Conservation (phyloP, 192 early-diverging fungal species). For the Phycomyces blakesleeanus region DNA sequence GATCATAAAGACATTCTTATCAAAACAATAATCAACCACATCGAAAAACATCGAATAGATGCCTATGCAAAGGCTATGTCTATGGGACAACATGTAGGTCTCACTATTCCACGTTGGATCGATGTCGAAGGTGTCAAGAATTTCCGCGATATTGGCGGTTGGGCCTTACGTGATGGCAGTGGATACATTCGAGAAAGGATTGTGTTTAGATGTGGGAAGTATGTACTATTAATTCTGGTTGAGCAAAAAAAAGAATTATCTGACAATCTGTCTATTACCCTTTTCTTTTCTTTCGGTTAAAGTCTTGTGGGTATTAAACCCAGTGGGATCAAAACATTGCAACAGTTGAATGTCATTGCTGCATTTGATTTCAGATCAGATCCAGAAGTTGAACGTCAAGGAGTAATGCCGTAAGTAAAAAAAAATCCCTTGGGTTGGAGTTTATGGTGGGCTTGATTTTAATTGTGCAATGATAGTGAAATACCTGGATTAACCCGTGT, state of each 20-base stretch:
- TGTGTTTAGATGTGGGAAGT: conserved; percentile 52
- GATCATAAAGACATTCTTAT: conserved; percentile 35
- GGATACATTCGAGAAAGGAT: conserved; percentile 46
- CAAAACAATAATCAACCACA: conserved; percentile 32
- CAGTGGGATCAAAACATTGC: conserved; percentile 40
- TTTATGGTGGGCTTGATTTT: not conserved
- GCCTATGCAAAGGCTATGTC: conserved; percentile 12
- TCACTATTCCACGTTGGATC: conserved; percentile 38
- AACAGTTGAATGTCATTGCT: conserved; percentile 44
- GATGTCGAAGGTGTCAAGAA: conserved; percentile 54
- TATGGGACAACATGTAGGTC: conserved; percentile 19
- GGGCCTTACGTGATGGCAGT: conserved; percentile 41
- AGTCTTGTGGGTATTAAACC: conserved; percentile 44
- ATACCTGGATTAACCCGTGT: conserved; percentile 36
- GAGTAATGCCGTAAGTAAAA: conserved; percentile 34
- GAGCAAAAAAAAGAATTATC: no score
- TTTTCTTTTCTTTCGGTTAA: no score
- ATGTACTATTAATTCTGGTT: conserved; percentile 21
- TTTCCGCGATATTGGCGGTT: conserved; percentile 56
- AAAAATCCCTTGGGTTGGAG: not conserved
- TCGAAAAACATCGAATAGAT: conserved; percentile 27
- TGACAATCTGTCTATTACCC: no score
- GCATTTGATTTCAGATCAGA: conserved; percentile 54
- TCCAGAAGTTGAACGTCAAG: conserved; percentile 45
- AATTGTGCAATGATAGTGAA: conserved; percentile 19